phyloP scores from a whole-genome alignment of 352 stramenopile species.

The Pythium brassicae region DNA sequence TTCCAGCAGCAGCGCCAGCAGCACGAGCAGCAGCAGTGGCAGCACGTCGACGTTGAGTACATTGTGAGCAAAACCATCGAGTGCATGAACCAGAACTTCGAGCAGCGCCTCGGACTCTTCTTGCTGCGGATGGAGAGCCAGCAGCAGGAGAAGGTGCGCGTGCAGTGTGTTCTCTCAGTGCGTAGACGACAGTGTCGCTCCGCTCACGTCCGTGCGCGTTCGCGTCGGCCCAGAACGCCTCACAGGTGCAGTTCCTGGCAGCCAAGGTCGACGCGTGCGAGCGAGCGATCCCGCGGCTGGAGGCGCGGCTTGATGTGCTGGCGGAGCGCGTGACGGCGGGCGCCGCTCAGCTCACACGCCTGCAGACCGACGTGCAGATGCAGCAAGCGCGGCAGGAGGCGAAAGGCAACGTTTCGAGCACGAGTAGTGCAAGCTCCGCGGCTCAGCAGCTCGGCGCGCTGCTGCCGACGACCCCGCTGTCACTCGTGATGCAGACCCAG shows the following conservation, averaged over 20 bases:
- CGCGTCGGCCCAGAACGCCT: conserved; percentile 29
- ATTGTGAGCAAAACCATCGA: conserved; percentile 65
- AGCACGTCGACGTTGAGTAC: conserved; percentile 50
- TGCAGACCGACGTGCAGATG: conserved; percentile 16
- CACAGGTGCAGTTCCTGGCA: conserved; percentile 43
- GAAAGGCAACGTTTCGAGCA: conserved; percentile 6
- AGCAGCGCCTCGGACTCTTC: conserved; percentile 50
- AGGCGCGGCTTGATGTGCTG: conserved; percentile 55
- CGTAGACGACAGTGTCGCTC: not conserved
- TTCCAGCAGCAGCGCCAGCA: not conserved
- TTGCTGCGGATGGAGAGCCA: conserved; percentile 53
- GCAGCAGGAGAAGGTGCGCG: conserved; percentile 45
- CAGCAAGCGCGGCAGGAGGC: conserved; percentile 27
- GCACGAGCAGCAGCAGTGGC: conserved; percentile 15
- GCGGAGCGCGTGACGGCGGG: conserved; percentile 44
- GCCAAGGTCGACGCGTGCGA: conserved; percentile 62
- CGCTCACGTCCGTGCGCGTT: not conserved
- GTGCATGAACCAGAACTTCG: conserved; percentile 66
- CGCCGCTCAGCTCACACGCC: conserved; percentile 10
- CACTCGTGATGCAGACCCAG: conserved; percentile 42
- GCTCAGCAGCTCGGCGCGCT: conserved; percentile 9
- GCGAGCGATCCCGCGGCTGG: conserved; percentile 50
- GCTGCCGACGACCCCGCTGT: conserved; percentile 22
- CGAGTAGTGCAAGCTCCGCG: not conserved
- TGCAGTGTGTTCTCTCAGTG: not conserved